phyloP scores from a whole-genome alignment of 129 eudicot genomes.

The Lactuca saligna region DNA sequence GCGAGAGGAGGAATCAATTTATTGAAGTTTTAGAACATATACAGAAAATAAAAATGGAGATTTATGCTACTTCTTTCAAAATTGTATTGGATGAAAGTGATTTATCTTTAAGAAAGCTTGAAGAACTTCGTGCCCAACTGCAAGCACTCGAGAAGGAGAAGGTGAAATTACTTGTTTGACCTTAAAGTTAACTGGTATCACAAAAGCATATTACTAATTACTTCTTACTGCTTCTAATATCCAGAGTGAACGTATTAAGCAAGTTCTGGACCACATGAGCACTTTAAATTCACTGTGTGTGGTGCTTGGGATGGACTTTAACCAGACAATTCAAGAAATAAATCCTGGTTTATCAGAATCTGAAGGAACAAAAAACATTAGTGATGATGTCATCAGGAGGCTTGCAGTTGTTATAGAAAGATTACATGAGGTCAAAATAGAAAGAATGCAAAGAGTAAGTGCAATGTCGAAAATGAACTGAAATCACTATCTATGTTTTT shows the following conservation, averaged over 20 bases:
- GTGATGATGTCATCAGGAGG: slow-evolving; percentile 52
- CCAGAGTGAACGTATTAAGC: slow-evolving; percentile 81
- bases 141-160: slow-evolving; percentile 80
- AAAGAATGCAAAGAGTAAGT: slow-evolving; percentile 76
- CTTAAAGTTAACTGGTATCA: neutral
- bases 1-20: slow-evolving; percentile 66
- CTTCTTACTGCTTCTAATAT: slow-evolving; percentile 16
- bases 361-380: slow-evolving; percentile 50
- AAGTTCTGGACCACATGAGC: slow-evolving; percentile 55
- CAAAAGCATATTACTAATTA: slow-evolving; percentile 2
- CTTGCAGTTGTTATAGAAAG: slow-evolving; percentile 56
- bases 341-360: slow-evolving; percentile 67
- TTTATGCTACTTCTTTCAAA: slow-evolving; percentile 37
- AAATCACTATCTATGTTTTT: neutral
- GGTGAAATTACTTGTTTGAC: slow-evolving; percentile 36
- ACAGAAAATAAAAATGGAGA: slow-evolving; percentile 61
- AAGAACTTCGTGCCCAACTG: slow-evolving; percentile 66
- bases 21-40: slow-evolving; percentile 63
- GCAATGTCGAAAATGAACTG: neutral
- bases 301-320: slow-evolving; percentile 85
- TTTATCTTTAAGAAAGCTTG: slow-evolving; percentile 68
- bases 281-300: slow-evolving; percentile 60
- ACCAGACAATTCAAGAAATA: slow-evolving; percentile 56
- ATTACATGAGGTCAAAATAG: slow-evolving; percentile 66
- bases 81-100: slow-evolving; percentile 64